Conservation (phyloP, 2,329 filamentous ascomycete genomes). For the Arthrobotrys conoides region DNA sequence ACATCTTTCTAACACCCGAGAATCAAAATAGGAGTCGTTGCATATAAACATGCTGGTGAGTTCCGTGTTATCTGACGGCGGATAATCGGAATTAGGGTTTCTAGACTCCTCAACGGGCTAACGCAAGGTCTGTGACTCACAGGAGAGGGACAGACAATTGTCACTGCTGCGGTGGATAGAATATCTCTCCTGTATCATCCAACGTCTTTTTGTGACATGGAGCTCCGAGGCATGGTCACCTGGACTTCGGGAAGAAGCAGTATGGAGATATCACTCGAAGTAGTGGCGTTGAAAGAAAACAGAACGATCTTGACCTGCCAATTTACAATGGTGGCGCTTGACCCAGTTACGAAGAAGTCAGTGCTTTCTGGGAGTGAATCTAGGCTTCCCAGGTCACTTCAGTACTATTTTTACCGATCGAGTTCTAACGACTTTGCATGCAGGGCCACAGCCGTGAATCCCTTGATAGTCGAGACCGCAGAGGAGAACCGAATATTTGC, state of each 20-base stretch:
- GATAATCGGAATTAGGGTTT: conserved; percentile 8
- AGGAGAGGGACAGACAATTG: conserved; percentile 70
- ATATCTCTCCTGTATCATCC: conserved; percentile 77
- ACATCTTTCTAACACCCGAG: neutral
- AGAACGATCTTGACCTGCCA: conserved; percentile 79
- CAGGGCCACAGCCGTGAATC: conserved; percentile 75
- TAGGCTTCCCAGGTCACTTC: neutral
- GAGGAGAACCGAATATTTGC: conserved; percentile 77
- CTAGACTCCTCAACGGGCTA: neutral
- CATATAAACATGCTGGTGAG: conserved; percentile 80
- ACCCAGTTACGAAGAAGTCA: conserved; percentile 77
- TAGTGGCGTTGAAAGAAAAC: conserved; percentile 71
- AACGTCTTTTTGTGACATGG: conserved; percentile 82
- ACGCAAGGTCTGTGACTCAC: neutral
- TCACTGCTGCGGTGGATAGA: conserved; percentile 71
- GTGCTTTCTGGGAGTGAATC: conserved; percentile 8
- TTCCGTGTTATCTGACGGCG: neutral
- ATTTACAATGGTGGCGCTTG: conserved; percentile 83
- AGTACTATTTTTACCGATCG: conserved; percentile 24
- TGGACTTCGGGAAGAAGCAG: conserved; percentile 73
- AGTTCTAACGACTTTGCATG: conserved; percentile 63
- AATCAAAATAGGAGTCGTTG: conserved; percentile 73
- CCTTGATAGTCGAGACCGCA: conserved; percentile 74
- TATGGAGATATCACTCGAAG: conserved; percentile 79
- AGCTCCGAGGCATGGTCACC: conserved; percentile 75